Base-by-base conservation (phyloP, 179 eudicot species). In the Beta macrorhiza region DNA sequence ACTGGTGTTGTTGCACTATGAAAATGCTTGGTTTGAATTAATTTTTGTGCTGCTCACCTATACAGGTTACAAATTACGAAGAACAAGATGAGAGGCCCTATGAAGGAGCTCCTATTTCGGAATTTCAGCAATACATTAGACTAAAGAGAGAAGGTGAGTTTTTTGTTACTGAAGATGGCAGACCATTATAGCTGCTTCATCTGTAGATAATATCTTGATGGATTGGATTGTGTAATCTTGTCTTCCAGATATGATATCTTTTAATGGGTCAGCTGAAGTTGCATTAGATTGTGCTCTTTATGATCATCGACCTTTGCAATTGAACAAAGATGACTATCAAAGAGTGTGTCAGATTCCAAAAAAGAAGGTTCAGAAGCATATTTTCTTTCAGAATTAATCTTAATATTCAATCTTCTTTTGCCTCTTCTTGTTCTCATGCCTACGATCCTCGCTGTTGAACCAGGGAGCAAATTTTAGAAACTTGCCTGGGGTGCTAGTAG, bases 401-500 rank as follows among this genome's bases (percentile, higher is more conserved):
- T n/a, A 16, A 51, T 5, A 52, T 5, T 6, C 20, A 16, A 15
- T 7, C 8, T 32, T 10, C 6, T 56, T 49, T 45, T 0, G 7
- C 14, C 75, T 7, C 5, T 6, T 5, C 2, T 22, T 56, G 49
- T 17, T 44, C 5, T 49, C 29, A 29, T 56, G 8, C 15, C 44
- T 65, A 70, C 17, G 1, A 25, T 8, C 11, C 0, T 42, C 4
- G 8, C 15, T 20, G 12, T 29, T 65, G 29, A 0, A 45, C 1
- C 37, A 85, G 85, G 87, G 85, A 12, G 87, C 87, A 20, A 82
- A 82, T 52, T 85, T 82, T 47, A 75, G 87, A 75, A 25, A 85
- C 17, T 45, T 85, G 55, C 76, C 83, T 7, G 87, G 85, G 15
- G 45, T 85, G 22, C 29, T 22, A 59, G 83, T 85, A 5, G 59